Evolutionary conservation across 2,329 filamentous ascomycete species (phyloP).

Genomic region (Pestalotiopsis fici): DNA sequence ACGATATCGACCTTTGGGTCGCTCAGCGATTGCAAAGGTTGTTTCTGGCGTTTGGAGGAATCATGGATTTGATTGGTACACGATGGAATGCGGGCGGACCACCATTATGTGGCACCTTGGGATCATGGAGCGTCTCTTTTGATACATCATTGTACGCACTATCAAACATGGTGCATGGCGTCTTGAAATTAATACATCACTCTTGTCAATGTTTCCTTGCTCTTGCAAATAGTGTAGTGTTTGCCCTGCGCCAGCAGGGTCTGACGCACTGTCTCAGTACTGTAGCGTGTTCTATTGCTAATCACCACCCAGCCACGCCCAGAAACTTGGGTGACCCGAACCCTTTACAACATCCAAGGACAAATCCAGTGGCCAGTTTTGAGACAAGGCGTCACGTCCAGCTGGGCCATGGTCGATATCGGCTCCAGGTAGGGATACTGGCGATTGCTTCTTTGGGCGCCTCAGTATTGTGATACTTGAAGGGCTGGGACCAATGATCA

Average conservation of each 20-base stretch:
- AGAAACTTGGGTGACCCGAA: no score
- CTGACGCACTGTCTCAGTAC: neutral
- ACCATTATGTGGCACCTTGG: neutral
- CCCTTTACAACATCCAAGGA: no score
- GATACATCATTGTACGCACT: conserved; percentile 5
- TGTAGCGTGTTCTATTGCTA: neutral
- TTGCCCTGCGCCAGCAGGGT: neutral
- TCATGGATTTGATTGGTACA: neutral
- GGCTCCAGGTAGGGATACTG: no score
- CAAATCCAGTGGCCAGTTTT: no score
- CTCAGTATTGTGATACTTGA: no score
- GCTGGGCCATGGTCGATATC: no score
- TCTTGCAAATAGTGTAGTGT: conserved; percentile 14
- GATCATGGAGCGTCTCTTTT: conserved; percentile 4
- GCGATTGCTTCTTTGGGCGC: no score
- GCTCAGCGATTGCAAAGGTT: neutral
- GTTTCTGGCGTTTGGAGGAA: neutral
- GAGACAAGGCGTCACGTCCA: no score
- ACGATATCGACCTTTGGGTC: neutral
- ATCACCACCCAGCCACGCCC: no score
- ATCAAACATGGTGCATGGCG: conserved; percentile 10
- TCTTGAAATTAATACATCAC: conserved; percentile 10
- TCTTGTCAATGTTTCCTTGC: neutral
- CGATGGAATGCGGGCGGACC: neutral
- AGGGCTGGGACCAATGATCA: no score